Conservation (phyloP, 164 flowering plant genomes). For the Chimonanthus salicifolius region DNA sequence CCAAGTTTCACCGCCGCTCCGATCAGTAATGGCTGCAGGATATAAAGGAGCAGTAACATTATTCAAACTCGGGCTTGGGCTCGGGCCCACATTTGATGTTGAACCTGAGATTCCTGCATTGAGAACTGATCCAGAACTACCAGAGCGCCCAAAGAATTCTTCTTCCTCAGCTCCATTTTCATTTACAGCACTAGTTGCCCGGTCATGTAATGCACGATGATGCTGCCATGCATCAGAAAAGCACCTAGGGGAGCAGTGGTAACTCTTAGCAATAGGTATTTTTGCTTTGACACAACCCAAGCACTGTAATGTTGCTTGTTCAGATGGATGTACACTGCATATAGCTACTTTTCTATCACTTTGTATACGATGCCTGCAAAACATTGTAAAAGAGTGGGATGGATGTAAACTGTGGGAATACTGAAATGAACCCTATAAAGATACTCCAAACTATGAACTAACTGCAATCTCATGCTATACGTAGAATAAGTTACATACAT, state of each 20-base stretch:
- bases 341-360: slow-evolving; percentile 84
- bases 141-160: slow-evolving; percentile 64
- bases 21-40: slow-evolving; percentile 60
- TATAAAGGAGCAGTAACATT: slow-evolving; percentile 69
- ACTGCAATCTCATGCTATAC: too few species aligned
- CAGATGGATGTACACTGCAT: slow-evolving; percentile 93
- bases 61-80: slow-evolving; percentile 37
- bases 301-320: slow-evolving; percentile 93
- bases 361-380: slow-evolving; percentile 73
- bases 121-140: slow-evolving; percentile 52
- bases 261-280: slow-evolving; percentile 79
- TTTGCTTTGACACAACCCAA: slow-evolving; percentile 82
- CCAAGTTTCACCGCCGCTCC: slow-evolving; percentile 70
- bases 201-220: slow-evolving; percentile 89
- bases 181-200: slow-evolving; percentile 79
- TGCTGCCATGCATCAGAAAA: slow-evolving; percentile 99
- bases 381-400: background rate
- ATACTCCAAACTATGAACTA: too few species aligned
- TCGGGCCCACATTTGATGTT: slow-evolving; percentile 28
- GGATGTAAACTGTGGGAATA: background rate
- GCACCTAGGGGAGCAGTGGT: slow-evolving; percentile 83
- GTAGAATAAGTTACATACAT: too few species aligned
- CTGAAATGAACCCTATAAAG: background rate
- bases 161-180: slow-evolving; percentile 88
- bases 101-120: slow-evolving; percentile 50